phyloP scores from a whole-genome alignment of 2,329 filamentous ascomycete genomes.

The Cladosporium sp. region DNA sequence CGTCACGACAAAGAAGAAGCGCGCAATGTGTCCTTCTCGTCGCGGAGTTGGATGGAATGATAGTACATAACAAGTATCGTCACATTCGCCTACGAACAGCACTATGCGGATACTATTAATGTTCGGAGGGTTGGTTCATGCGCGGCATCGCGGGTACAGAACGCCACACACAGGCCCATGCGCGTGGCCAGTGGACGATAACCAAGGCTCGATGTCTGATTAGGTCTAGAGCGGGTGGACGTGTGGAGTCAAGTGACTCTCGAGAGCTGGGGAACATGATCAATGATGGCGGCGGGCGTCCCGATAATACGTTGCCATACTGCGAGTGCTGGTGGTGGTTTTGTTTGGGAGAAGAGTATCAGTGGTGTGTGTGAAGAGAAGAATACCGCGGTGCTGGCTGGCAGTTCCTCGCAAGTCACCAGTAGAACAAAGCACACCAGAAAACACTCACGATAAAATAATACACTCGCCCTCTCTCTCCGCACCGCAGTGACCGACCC shows the following conservation, averaged over 20 bases:
- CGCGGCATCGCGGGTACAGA: slow-evolving; percentile 5
- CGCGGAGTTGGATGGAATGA: neutral
- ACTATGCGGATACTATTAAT: neutral
- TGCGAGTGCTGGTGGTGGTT: neutral
- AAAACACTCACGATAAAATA: neutral
- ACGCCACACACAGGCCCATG: slow-evolving; percentile 11
- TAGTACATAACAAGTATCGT: slow-evolving; percentile 3
- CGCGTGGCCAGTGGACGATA: slow-evolving; percentile 7
- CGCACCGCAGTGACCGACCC: neutral
- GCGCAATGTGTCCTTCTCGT: neutral
- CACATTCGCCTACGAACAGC: neutral
- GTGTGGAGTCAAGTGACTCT: slow-evolving; percentile 14
- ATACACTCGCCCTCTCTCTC: neutral
- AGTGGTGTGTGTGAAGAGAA: neutral
- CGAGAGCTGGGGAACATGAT: slow-evolving; percentile 5
- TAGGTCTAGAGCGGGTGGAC: neutral
- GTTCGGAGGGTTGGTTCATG: slow-evolving; percentile 7
- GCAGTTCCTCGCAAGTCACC: neutral
- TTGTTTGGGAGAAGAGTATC: neutral
- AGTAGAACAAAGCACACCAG: neutral
- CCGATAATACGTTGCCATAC: neutral
- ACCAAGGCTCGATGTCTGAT: slow-evolving; percentile 1
- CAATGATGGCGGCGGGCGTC: neutral
- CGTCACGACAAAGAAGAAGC: neutral
- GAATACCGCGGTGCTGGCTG: neutral